Evolutionary conservation across 2,329 filamentous ascomycete species (phyloP).

Genomic region (Trichoderma aggressivum): DNA sequence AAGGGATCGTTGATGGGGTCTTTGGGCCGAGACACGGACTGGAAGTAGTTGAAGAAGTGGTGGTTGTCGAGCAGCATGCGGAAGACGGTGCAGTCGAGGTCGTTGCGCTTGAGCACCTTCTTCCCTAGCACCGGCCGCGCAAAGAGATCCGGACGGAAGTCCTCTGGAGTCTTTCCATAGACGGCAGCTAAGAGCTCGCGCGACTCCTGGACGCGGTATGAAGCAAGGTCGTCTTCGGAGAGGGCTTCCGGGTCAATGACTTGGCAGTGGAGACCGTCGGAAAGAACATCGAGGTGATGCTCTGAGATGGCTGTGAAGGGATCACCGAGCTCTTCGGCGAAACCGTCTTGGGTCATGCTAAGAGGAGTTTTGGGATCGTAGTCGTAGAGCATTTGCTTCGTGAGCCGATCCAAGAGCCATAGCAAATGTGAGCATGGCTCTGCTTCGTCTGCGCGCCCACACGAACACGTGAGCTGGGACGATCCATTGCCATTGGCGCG

Average conservation of each 20-base stretch:
- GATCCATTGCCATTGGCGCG: conserved; percentile 39
- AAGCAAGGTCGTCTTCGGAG: conserved; percentile 30
- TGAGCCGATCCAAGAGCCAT: conserved; percentile 54
- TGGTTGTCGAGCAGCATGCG: conserved; percentile 53
- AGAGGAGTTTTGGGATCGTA: conserved; percentile 39
- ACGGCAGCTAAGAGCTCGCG: conserved; percentile 51
- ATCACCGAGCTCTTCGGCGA: conserved; percentile 45
- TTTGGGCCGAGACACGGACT: conserved; percentile 42
- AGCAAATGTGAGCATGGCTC: conserved; percentile 50
- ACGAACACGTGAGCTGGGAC: conserved; percentile 46
- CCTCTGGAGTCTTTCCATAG: conserved; percentile 36
- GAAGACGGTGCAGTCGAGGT: conserved; percentile 50
- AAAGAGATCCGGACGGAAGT: conserved; percentile 48
- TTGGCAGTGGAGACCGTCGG: conserved; percentile 50
- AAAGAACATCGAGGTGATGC: conserved; percentile 51
- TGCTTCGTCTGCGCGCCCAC: conserved; percentile 27
- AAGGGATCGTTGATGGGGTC: conserved; percentile 47
- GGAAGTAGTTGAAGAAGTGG: conserved; percentile 53
- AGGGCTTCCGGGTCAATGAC: conserved; percentile 34
- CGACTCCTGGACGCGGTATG: conserved; percentile 45
- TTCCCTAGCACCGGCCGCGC: conserved; percentile 28
- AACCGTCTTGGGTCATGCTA: conserved; percentile 42
- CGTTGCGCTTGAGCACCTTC: conserved; percentile 41
- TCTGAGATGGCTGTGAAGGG: conserved; percentile 48
- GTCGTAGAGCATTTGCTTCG: conserved; percentile 45